Evolutionary conservation across 495 filamentous ascomycete species (phyloP), one percentile per base, ranked within the genome.

Genomic region (Daldinia grandis): DNA sequence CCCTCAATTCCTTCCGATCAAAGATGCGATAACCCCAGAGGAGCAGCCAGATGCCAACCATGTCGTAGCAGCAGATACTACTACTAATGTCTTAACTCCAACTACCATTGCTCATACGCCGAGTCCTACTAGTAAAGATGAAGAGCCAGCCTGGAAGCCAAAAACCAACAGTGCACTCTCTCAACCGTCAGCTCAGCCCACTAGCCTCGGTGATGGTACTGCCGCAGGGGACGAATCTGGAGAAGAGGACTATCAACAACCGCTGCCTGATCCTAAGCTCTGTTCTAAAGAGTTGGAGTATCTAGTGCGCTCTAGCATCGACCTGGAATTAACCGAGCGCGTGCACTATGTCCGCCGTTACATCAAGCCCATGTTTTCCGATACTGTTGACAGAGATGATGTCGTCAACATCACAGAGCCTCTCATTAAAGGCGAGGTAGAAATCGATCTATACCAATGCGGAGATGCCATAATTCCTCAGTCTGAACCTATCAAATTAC

Each of bases 311-410:
- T 53, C 71, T 17, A 74, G 71, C 51, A 42, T 63, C 58, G 58
- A 77, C 15, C 69, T 82, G 8, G 71, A 58, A 40, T 59, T 83
- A 25, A 79, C 76, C 35, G 72, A 78, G 30, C 80, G 69, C 21
- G 77, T 83, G 49, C 56, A 74, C 56, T 82, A 81, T 73, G 69
- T 68, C 6, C 78, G 80, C 7, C 77, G 78, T 31, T 81, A 80
- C 50, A 75, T 83, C 58, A 74, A 74, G 31, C 78, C 80, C 1
- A 15, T 74, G 25, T 68, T 67, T 33, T 57, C 50, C 66, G 37
- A 10, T 31, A 47, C 4, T 3, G 42, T 68, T 35, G 63, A 79
- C 60, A 75, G 78, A 27, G 66, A 78, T 21, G 59, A 55, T 40
- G 54, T 83, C 31, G 66, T 68, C 40, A 80, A 79, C 63, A 62